Conservation (phyloP, 805 yeast genomes). For the Candida sithepensis region DNA sequence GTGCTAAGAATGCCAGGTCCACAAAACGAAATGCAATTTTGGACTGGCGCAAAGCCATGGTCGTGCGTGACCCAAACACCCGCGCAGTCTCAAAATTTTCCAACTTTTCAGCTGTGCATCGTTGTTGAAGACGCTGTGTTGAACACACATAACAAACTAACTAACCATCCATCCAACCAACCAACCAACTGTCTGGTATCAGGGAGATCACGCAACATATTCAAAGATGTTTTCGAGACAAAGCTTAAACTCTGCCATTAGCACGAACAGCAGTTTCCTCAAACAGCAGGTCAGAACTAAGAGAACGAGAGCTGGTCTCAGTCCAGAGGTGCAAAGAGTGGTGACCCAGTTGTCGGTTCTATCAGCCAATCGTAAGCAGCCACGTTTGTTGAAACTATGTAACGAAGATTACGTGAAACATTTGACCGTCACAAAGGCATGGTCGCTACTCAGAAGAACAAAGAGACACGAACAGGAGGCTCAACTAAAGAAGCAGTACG, state of each 20-base stretch:
- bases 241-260: not conserved
- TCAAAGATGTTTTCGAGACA: not conserved
- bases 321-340: slow-evolving; percentile 28
- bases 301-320: slow-evolving; percentile 28
- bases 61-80: too few species aligned
- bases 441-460: slow-evolving; percentile 61
- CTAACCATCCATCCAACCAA: not conserved
- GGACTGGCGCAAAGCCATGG: too few species aligned
- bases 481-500: slow-evolving; percentile 57
- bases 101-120: too few species aligned
- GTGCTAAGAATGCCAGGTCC: too few species aligned
- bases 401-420: slow-evolving; percentile 85
- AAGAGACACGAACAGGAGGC: slow-evolving; percentile 40
- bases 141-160: too few species aligned
- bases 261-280: not conserved
- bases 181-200: not conserved
- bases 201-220: not conserved
- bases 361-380: slow-evolving; percentile 85
- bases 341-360: slow-evolving; percentile 68
- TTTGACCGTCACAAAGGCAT: slow-evolving; percentile 75
- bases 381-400: slow-evolving; percentile 69
- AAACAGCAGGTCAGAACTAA: slow-evolving; percentile 40
- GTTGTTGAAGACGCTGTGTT: too few species aligned
- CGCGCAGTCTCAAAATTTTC: too few species aligned
- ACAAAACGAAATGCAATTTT: too few species aligned